A percentile compares a stretch with the other conserved stretches of the same genome.
Conservation (phyloP, 371 early-diverging fungal species). For the Choanephora cucurbitarum region DNA sequence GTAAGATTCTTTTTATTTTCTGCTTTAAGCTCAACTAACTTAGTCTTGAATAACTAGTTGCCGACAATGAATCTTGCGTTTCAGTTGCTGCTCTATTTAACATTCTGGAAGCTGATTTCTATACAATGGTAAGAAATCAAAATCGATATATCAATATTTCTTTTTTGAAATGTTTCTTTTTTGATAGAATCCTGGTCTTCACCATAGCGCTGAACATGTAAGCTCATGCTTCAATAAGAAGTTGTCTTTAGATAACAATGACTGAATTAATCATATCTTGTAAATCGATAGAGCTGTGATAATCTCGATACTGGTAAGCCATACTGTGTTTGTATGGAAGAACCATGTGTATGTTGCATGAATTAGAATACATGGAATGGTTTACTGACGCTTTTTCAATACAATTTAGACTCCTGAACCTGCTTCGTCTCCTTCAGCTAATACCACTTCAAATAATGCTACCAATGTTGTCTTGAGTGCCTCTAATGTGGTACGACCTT, state of each 20-base stretch:
- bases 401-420: neutral
- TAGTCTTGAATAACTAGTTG: conserved; percentile 12
- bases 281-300: conserved; percentile 30
- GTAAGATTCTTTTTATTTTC: conserved; percentile 14
- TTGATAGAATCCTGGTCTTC: conserved; percentile 34
- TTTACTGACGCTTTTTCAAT: neutral
- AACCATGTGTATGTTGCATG: conserved; percentile 28
- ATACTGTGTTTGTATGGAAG: conserved; percentile 31
- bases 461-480: neutral
- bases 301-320: conserved; percentile 32
- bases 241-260: too few species aligned
- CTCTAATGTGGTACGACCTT: neutral
- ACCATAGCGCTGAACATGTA: conserved; percentile 31
- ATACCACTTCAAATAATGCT: neutral
- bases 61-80: conserved; percentile 19
- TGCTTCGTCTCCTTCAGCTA: neutral
- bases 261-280: neutral
- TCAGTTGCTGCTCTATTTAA: conserved; percentile 26
- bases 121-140: conserved; percentile 22
- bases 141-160: neutral
- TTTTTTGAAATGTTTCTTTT: neutral
- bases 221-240: neutral
- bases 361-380: neutral
- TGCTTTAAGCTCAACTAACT: neutral
- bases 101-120: conserved; percentile 26